These are phyloP conservation scores for Pichia sp. DNA, from an alignment of 1,139 yeast genomes.

Conservation along the genomic window DNA sequence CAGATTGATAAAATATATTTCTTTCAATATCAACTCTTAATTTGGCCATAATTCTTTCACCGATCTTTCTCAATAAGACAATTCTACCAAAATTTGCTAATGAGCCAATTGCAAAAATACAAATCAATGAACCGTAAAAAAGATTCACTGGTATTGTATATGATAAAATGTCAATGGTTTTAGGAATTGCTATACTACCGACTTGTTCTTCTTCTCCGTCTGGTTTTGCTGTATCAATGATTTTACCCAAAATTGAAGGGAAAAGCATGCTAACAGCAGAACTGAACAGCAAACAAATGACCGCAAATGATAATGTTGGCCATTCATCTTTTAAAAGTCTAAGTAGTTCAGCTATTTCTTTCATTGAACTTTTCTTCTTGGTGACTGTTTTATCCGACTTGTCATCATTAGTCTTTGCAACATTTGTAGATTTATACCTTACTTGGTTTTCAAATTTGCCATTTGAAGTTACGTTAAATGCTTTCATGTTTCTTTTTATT, in stretches of 20 bases:
- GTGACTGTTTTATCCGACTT: not conserved
- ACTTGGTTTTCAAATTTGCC: not conserved
- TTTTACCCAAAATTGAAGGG: slow-evolving; percentile 40
- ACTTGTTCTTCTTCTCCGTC: slow-evolving; percentile 25
- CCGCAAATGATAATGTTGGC: slow-evolving; percentile 26
- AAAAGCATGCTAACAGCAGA: slow-evolving; percentile 40
- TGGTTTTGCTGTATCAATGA: slow-evolving; percentile 39
- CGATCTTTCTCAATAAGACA: slow-evolving; percentile 41
- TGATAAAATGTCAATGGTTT: slow-evolving; percentile 20
- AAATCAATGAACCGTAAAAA: slow-evolving; percentile 27
- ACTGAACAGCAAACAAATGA: slow-evolving; percentile 25
- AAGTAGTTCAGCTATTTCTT: slow-evolving; percentile 26
- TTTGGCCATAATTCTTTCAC: slow-evolving; percentile 49
- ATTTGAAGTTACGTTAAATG: not conserved
- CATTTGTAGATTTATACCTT: not conserved
- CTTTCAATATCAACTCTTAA: slow-evolving; percentile 44
- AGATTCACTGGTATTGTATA: slow-evolving; percentile 22
- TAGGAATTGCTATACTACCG: slow-evolving; percentile 9
- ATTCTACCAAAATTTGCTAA: slow-evolving; percentile 48
- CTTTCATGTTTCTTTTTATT: not conserved
- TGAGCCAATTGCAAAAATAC: slow-evolving; percentile 42
- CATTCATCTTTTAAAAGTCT: slow-evolving; percentile 27
- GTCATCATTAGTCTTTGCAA: not conserved
- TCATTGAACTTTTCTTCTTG: slow-evolving; percentile 20
- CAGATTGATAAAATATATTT: slow-evolving; percentile 47